These are phyloP conservation scores for Isabelozyma heimii DNA, from an alignment of 805 yeast genomes.

Conservation along the genomic window DNA sequence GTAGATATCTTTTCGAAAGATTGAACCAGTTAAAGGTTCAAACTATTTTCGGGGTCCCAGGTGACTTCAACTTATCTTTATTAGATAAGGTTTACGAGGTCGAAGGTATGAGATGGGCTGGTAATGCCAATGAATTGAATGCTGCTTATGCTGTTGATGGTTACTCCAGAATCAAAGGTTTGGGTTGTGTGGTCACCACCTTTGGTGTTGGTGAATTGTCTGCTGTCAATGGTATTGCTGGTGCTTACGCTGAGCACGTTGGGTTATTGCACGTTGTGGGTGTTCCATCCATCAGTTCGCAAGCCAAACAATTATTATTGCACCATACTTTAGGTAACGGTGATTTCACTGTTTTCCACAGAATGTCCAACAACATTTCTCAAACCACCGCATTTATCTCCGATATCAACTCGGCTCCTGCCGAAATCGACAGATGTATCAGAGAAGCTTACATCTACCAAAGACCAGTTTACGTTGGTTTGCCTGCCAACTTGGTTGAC, in stretches of 20 bases:
- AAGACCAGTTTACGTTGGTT: constrained; percentile 79
- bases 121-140: constrained; percentile 86
- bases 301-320: constrained; percentile 66
- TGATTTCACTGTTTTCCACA: constrained; percentile 73
- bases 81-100: constrained; percentile 74
- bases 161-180: constrained; percentile 76
- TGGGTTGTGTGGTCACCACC: constrained; percentile 75
- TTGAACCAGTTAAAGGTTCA: constrained; percentile 67
- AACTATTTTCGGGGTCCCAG: constrained; percentile 78
- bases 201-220: constrained; percentile 90
- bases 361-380: constrained; percentile 74
- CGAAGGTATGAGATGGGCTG: constrained; percentile 81
- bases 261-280: constrained; percentile 85
- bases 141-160: constrained; percentile 91
- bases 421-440: constrained; percentile 70
- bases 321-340: constrained; percentile 87
- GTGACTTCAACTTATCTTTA: constrained; percentile 73
- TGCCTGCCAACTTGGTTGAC: constrained; percentile 81
- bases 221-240: constrained; percentile 84
- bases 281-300: constrained; percentile 74
- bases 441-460: constrained; percentile 68
- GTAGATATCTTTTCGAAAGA: constrained; percentile 77
- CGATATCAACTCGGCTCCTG: constrained; percentile 64
- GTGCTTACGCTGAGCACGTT: constrained; percentile 86
- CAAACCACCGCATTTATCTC: constrained; percentile 63